Base-by-base conservation (phyloP, 2,329 filamentous ascomycete genomes). In the Aspergillus spinulosporus region DNA sequence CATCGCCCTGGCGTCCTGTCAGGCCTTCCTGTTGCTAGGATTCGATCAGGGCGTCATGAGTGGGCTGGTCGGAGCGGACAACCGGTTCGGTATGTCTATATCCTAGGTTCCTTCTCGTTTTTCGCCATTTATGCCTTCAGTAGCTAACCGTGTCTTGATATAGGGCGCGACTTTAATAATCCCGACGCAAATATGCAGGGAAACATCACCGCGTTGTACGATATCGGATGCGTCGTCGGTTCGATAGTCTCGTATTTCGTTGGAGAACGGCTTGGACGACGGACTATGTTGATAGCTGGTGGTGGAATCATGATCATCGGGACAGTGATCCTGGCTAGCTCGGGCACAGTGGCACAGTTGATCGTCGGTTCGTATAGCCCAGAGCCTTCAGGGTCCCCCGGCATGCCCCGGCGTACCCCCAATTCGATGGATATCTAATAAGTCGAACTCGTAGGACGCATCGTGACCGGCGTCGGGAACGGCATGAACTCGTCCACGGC, bases 1-100 rank as follows among this genome's bases (percentile, higher is more conserved):
- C 34, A 65, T 72, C 49, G 72, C 58, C 64, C 74, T 48, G 54
- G 77, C 49, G 61, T 80, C 58, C 59, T 80, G 59, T 49, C 77
- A 73, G 62, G 77, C 66, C 5, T 72, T 72, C 21, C 57, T 72
- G 3, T 60, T 74, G 3, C 62, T 73, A 1, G 79, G 79, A 7
- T 82, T 80, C 62, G 77, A 82, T 58, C 79, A 81, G 78, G 78
- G 62, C 4, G 65, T 67, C 5, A 64, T 64, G 66, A 52, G 61
- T 28, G 76, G 75, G 29, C 75, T 82, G 48, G 79, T 78, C 50
- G 68, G 76, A 5, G 75, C 75, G 4, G 65, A 77, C 39, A 77
- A 77, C 49, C 65, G 66, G 15, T 78, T 77, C 54, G 72, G 47
- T 49, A 49, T 39, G 32, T 21, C 21, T 21, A 21, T 21, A 21